Percentiles rank a stretch among this genome's conserved stretches.
Evolutionary conservation across 768 basidiomycete species (phyloP).

Genomic region (Naematelia encephala): DNA sequence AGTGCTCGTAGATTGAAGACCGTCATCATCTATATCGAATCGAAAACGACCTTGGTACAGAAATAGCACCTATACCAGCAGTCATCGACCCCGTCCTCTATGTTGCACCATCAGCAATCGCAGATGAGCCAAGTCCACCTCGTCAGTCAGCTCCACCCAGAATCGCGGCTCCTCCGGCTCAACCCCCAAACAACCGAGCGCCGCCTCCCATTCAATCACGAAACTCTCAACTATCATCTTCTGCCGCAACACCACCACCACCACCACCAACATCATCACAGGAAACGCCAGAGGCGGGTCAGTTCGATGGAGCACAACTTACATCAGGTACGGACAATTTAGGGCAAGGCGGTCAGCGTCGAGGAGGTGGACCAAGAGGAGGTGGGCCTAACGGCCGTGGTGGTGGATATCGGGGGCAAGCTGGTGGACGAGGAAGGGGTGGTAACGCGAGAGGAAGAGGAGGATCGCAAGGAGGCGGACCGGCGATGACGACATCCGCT

Average conservation of each 20-base stretch:
- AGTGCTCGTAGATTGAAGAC: slow-evolving; percentile 68
- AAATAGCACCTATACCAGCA: slow-evolving; percentile 92
- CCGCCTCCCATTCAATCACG: background rate
- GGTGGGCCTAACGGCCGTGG: slow-evolving; percentile 1
- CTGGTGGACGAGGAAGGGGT: slow-evolving; percentile 15
- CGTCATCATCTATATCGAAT: slow-evolving; percentile 96
- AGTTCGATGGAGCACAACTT: background rate
- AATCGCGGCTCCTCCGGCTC: slow-evolving; percentile 6
- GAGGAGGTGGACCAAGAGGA: background rate
- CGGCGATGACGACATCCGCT: background rate
- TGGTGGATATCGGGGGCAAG: slow-evolving; percentile 2
- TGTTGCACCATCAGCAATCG: slow-evolving; percentile 66
- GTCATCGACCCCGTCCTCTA: slow-evolving; percentile 87
- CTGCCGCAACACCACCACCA: background rate
- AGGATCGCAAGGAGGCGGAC: slow-evolving; percentile 10
- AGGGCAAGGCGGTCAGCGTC: background rate
- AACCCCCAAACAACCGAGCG: slow-evolving; percentile 3
- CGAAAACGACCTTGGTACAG: slow-evolving; percentile 96
- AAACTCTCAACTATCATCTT: background rate
- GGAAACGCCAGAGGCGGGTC: background rate
- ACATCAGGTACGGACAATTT: background rate
- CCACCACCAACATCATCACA: background rate
- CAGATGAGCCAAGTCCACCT: slow-evolving; percentile 30
- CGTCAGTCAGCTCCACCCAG: slow-evolving; percentile 15
- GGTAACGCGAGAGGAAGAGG: slow-evolving; percentile 17